A percentile compares a stretch with the other conserved stretches of the same genome.
Conservation (phyloP, 768 basidiomycete genomes). For the Glaciozyma antarctica region DNA sequence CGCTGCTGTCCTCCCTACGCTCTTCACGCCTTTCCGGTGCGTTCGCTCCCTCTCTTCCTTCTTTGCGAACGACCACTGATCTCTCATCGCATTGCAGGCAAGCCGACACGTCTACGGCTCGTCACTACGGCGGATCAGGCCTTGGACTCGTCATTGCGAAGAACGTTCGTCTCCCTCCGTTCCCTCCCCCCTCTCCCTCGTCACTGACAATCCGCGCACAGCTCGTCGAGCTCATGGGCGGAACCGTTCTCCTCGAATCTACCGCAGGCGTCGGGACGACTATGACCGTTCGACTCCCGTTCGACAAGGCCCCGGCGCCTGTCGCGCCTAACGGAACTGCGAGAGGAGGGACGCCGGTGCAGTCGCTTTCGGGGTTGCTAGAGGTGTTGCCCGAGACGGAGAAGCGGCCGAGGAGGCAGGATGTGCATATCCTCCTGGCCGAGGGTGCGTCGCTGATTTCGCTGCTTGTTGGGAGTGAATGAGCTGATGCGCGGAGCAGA, state of each 20-base stretch:
- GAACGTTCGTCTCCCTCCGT: slow-evolving; percentile 4
- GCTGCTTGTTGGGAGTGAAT: neutral
- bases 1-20: slow-evolving; percentile 16
- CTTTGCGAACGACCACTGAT: neutral
- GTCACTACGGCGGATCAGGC: slow-evolving; percentile 26
- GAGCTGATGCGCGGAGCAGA: neutral
- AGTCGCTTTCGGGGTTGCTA: neutral
- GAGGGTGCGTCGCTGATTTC: slow-evolving; percentile 3
- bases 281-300: slow-evolving; percentile 15
- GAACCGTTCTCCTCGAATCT: slow-evolving; percentile 5
- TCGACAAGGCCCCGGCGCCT: slow-evolving; percentile 9
- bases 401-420: neutral
- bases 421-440: slow-evolving; percentile 13
- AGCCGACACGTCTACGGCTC: slow-evolving; percentile 17
- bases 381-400: neutral
- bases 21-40: slow-evolving; percentile 30
- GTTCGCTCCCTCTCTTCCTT: neutral
- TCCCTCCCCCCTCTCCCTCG: neutral
- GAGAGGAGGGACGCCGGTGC: neutral
- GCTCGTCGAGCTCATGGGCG: slow-evolving; percentile 32
- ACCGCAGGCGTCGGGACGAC: slow-evolving; percentile 14
- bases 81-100: slow-evolving; percentile 1
- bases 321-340: neutral
- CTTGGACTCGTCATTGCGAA: slow-evolving; percentile 26
- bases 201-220: neutral